These are phyloP conservation scores for Paxillus ammoniavirescens DNA, from an alignment of 768 basidiomycete genomes.

Conservation along the genomic window DNA sequence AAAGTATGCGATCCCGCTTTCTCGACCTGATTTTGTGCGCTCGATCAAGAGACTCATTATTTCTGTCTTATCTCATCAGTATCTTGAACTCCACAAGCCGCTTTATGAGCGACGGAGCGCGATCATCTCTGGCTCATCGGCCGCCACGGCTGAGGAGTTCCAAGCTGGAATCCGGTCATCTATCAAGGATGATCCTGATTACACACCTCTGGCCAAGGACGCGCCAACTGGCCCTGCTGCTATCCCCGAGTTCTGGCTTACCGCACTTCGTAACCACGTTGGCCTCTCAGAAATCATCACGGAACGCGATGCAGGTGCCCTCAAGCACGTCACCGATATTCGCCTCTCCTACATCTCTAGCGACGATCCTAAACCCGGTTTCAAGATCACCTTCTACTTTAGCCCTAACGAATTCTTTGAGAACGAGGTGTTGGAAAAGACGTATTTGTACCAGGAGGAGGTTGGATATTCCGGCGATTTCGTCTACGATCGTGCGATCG, in stretches of 20 bases:
- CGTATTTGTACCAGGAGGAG: constrained; percentile 89
- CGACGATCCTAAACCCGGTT: constrained; percentile 77
- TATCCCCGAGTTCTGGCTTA: constrained; percentile 98
- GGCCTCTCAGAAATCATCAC: constrained; percentile 87
- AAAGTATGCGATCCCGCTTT: constrained; percentile 55
- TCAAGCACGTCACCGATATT: constrained; percentile 81
- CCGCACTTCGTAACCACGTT: constrained; percentile 89
- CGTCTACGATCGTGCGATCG: constrained; percentile 91
- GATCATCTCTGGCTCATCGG: constrained; percentile 76
- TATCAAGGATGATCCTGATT: constrained; percentile 72
- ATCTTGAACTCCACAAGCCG: constrained; percentile 74
- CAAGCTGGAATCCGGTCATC: constrained; percentile 73
- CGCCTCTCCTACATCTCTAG: constrained; percentile 71
- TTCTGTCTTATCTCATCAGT: constrained; percentile 39
- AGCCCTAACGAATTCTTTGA: constrained; percentile 83
- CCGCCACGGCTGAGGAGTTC: constrained; percentile 80
- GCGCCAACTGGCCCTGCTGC: constrained; percentile 37
- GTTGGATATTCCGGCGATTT: constrained; percentile 97
- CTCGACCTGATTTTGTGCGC: constrained; percentile 10
- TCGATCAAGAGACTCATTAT: constrained; percentile 10
- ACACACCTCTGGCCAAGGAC: constrained; percentile 59
- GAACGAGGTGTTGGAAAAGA: constrained; percentile 83
- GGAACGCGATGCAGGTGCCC: constrained; percentile 84
- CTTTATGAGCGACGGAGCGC: constrained; percentile 83
- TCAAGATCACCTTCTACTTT: constrained; percentile 87